These are phyloP conservation scores for Vigna reflexopilosa DNA, from an alignment of 306 rosid genomes.

Conservation along the genomic window DNA sequence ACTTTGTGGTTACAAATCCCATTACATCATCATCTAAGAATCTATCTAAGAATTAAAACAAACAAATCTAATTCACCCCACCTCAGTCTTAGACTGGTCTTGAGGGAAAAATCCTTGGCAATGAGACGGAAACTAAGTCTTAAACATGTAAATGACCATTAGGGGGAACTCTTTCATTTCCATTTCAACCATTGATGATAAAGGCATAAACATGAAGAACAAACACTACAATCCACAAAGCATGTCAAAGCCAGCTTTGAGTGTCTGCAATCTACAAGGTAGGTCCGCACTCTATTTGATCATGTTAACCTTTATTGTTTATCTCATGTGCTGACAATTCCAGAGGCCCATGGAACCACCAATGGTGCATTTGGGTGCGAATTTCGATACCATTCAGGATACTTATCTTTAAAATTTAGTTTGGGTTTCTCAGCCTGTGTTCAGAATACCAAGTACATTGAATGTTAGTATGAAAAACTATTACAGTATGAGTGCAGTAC, in stretches of 20 bases:
- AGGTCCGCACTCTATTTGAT: constrained; percentile 13
- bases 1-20: constrained; percentile 11
- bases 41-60: constrained; percentile 37
- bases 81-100: constrained; percentile 34
- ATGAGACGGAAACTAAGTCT: constrained; percentile 34
- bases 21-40: constrained; percentile 35
- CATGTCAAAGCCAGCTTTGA: constrained; percentile 39
- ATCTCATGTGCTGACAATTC: constrained; percentile 55
- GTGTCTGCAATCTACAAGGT: constrained; percentile 42
- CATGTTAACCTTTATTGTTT: constrained; percentile 18
- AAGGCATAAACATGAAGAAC: constrained; percentile 29
- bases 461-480: background rate
- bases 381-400: constrained; percentile 72
- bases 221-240: constrained; percentile 38
- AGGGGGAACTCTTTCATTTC: constrained; percentile 30
- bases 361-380: constrained; percentile 72
- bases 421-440: constrained; percentile 79
- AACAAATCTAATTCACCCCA: constrained; percentile 28
- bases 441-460: constrained; percentile 36
- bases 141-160: constrained; percentile 9
- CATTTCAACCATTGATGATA: constrained; percentile 30
- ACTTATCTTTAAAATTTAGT: constrained; percentile 74
- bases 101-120: constrained; percentile 24
- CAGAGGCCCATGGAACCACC: constrained; percentile 87
- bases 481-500: background rate